Evolutionary conservation across 768 basidiomycete species (phyloP), one percentile per base, ranked within the genome.

Genomic region (Fibroporia radiculosa): DNA sequence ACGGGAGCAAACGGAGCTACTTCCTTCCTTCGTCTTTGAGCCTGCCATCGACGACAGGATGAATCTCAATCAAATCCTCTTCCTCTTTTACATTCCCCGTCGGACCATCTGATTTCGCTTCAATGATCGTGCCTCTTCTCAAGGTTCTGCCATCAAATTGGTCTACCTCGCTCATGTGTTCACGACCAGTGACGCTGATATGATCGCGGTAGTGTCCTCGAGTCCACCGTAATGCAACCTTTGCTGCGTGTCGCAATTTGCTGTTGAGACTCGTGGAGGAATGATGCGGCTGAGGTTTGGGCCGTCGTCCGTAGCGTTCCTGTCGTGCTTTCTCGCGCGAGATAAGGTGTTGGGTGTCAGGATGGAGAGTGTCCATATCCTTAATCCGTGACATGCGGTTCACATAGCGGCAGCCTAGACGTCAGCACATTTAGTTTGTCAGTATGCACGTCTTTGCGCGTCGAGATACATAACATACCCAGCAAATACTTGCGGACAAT

Each of bases 401-500:
- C 48, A 93, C 78, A 53, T 80, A 90, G 23, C 78, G 77, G 19
- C 80, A 78, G 7, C 87, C 88, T 90, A 51, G 57, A 45, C 13
- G 45, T 40, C 29, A 22, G 26, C 23, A n/a, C 14, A n/a, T n/a
- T n/a, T n/a, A n/a, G n/a, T n/a, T 25, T 19, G 38, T 19, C 18
- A 40, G 26, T 40, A 12, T 25, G 14, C 36, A 38, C 40, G 36
- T 14, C 18, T 4, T 20, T 19, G 26, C n/a, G 8, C 16, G 19
- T 29, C 25, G 40, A 35, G n/a, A 27, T 4, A 8, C 31, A 44
- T 13, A 7, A 26, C 57, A 29, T 50, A 86, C 91, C 92, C 33
- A 95, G 74, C 2, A 93, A 67, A 64, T 92, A 93, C 53, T 82
- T 82, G 51, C 92, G 71, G 24, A 93, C 84, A 41, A 95, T 77